Conservation (phyloP, 768 basidiomycete genomes). For the Tulasnella sp. region DNA sequence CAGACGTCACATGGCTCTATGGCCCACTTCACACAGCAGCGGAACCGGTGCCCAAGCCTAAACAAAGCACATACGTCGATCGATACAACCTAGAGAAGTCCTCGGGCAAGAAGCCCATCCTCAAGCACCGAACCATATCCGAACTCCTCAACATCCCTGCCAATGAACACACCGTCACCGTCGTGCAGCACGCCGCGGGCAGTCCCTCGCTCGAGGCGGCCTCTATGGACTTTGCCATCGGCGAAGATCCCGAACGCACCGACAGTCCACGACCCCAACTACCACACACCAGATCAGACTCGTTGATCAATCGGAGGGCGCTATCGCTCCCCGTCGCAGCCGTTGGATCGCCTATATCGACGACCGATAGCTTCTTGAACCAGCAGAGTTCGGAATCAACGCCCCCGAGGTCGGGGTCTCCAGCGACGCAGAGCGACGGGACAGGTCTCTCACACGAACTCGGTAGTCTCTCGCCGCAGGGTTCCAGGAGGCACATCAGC, state of each 20-base stretch:
- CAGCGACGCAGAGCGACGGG: conserved; percentile 6
- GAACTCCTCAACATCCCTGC: conserved; percentile 71
- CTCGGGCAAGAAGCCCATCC: conserved; percentile 62
- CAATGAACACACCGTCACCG: conserved; percentile 43
- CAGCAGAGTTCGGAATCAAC: conserved; percentile 21
- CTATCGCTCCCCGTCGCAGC: not conserved
- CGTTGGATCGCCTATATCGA: conserved; percentile 30
- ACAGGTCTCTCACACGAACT: not conserved
- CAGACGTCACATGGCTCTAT: conserved; percentile 98
- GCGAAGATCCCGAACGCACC: not conserved
- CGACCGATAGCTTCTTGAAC: conserved; percentile 23
- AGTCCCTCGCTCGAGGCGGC: conserved; percentile 10
- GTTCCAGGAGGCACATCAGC: conserved; percentile 71
- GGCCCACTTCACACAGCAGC: conserved; percentile 93
- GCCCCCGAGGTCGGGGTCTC: conserved; percentile 5
- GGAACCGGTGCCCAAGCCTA: conserved; percentile 64
- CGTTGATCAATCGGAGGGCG: conserved; percentile 46
- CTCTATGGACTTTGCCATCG: conserved; percentile 1
- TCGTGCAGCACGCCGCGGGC: conserved; percentile 22
- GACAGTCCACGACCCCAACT: conserved; percentile 42
- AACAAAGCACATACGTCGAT: conserved; percentile 38
- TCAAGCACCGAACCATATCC: conserved; percentile 88
- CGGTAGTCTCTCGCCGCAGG: not conserved
- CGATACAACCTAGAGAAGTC: conserved; percentile 39
- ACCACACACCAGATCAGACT: conserved; percentile 79